These are phyloP conservation scores for Knoxdaviesia proteae DNA, from an alignment of 2,329 filamentous ascomycete genomes.

Conservation along the genomic window DNA sequence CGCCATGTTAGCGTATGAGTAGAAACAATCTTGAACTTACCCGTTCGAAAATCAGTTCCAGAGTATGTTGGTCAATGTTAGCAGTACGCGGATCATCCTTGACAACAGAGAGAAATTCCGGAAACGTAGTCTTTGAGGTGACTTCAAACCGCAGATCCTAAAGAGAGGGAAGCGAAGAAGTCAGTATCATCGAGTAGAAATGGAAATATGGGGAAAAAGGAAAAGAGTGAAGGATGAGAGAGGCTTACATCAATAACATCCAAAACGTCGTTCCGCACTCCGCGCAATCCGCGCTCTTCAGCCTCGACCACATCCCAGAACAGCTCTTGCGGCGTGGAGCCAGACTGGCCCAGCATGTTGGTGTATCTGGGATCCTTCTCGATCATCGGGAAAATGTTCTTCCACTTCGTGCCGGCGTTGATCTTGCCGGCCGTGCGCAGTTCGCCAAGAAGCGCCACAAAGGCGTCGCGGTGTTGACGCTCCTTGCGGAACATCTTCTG, in stretches of 20 bases:
- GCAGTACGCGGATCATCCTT: slow-evolving; percentile 72
- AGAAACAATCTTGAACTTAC: slow-evolving; percentile 19
- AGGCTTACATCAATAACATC: slow-evolving; percentile 62
- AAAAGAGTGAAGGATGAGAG: neutral
- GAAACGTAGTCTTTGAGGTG: slow-evolving; percentile 64
- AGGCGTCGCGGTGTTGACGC: slow-evolving; percentile 69
- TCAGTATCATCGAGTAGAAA: slow-evolving; percentile 14
- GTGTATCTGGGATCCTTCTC: slow-evolving; percentile 66
- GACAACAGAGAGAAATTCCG: slow-evolving; percentile 71
- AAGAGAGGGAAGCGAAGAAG: neutral
- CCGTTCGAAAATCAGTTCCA: slow-evolving; percentile 68
- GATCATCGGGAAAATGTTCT: slow-evolving; percentile 52
- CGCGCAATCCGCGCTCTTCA: slow-evolving; percentile 71
- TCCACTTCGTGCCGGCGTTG: slow-evolving; percentile 82
- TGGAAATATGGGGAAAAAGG: neutral
- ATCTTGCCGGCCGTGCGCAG: slow-evolving; percentile 60
- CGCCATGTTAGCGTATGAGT: neutral
- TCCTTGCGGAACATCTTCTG: slow-evolving; percentile 60
- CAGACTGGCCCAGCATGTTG: slow-evolving; percentile 63
- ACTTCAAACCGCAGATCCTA: slow-evolving; percentile 87
- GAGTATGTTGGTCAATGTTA: slow-evolving; percentile 61
- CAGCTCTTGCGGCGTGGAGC: slow-evolving; percentile 71
- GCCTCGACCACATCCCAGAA: slow-evolving; percentile 95
- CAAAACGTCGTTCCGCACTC: slow-evolving; percentile 60
- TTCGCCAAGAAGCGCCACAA: slow-evolving; percentile 52